Evolutionary conservation across 2,329 filamentous ascomycete species (phyloP), one percentile per base, ranked within the genome.

Genomic region (Scedosporium dehoogii): DNA sequence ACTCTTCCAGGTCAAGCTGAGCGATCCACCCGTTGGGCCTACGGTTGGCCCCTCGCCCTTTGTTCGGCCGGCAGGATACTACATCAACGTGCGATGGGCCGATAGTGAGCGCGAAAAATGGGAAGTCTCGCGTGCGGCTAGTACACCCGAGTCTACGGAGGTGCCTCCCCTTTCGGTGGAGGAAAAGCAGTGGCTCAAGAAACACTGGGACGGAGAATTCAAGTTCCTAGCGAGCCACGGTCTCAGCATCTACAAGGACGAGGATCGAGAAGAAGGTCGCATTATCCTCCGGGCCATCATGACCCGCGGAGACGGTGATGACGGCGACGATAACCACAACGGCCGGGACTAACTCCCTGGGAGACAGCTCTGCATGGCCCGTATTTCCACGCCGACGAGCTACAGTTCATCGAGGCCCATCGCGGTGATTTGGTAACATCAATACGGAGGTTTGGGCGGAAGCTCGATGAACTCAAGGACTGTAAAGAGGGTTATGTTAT

Each of bases 111-210:
- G 38, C 9, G 33, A 14, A 6, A 59, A 23, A 59, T 59, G 33
- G 58, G 38, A 59, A 41, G 58, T 41, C 3, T 46, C 16, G 58
- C 58, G 58, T 21, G 58, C n/a, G 16, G 33, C n/a, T n/a, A 23
- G n/a, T 6, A n/a, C 14, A 23, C 41, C n/a, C 21, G n/a, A 18
- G 58, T 10, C 58, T 3, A 42, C 38, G 33, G 12, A 12, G 21
- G 58, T 56, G 3, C 2, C 53, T 56, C 53, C 23, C 53, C 53
- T 56, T 33, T 56, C 42, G 55, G 16, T 61, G 6, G 66, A 66
- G 9, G 69, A 76, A 64, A 74, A 71, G 60, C 25, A 60, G n/a
- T 77, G 71, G 69, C 66, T 77, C 42, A 74, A 73, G 59, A 53
- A 67, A 6, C 14, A 75, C 59, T 76, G 67, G 44, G 62, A 65